Percentiles rank a stretch among this genome's conserved stretches.
These are phyloP conservation scores for Harringtonia aguacate DNA, from an alignment of 2,329 filamentous ascomycete species.

Conservation along the genomic window DNA sequence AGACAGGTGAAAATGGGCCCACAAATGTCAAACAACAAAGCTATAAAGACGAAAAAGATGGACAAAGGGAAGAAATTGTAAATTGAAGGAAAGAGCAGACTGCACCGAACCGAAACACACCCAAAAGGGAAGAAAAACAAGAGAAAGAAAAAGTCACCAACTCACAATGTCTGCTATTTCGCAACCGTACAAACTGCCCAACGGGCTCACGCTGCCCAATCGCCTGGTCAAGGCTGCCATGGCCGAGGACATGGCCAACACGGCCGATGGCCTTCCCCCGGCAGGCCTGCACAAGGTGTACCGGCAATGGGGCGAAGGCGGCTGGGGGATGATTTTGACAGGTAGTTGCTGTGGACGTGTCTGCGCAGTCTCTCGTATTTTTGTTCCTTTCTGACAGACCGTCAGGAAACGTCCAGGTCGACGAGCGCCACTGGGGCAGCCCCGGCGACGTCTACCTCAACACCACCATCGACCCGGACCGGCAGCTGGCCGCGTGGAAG, in stretches of 20 bases:
- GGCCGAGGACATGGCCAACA: constrained; percentile 31
- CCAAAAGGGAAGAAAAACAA: too few species aligned
- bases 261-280: constrained; percentile 33
- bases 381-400: neutral
- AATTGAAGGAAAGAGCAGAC: too few species aligned
- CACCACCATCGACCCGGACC: constrained; percentile 15
- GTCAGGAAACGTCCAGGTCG: constrained; percentile 33
- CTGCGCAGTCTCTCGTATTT: neutral
- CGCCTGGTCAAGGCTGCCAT: constrained; percentile 42
- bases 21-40: too few species aligned
- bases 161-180: constrained; percentile 11
- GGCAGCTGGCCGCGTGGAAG: constrained; percentile 25
- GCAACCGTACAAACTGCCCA: constrained; percentile 38
- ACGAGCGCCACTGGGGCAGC: constrained; percentile 24
- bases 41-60: too few species aligned
- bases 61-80: too few species aligned
- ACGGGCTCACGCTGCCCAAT: constrained; percentile 44
- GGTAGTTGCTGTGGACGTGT: constrained; percentile 14
- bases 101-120: too few species aligned
- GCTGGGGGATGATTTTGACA: constrained; percentile 43
- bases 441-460: constrained; percentile 24
- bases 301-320: constrained; percentile 36
- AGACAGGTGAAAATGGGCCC: too few species aligned
- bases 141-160: too few species aligned
- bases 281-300: constrained; percentile 10